A percentile compares a stretch with the other conserved stretches of the same genome.
These are phyloP conservation scores for Pseudoneurospora amorphoporcata DNA, from an alignment of 495 filamentous ascomycete species.

Conservation along the genomic window DNA sequence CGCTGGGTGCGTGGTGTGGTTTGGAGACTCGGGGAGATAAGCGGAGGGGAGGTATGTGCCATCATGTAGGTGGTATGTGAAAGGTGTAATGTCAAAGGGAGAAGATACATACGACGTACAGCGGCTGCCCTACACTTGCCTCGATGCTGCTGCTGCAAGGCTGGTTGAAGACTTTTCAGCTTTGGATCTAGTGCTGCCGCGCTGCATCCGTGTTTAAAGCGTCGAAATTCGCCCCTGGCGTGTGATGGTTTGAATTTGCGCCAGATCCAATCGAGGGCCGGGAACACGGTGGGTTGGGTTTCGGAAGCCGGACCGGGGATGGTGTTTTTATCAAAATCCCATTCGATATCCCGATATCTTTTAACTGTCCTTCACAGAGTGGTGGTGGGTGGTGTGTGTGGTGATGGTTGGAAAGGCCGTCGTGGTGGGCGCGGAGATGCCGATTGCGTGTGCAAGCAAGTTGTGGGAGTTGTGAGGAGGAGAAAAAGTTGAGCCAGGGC, in stretches of 20 bases:
- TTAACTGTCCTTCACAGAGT: background rate
- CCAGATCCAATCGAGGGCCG: background rate
- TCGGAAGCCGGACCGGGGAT: background rate
- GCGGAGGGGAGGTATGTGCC: slow-evolving; percentile 8
- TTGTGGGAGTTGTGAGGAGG: slow-evolving; percentile 10
- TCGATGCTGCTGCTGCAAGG: background rate
- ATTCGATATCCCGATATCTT: background rate
- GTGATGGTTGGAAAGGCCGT: background rate
- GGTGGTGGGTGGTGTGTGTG: background rate
- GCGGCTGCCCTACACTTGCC: background rate
- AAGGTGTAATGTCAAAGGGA: background rate
- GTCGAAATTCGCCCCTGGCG: background rate
- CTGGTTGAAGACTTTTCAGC: background rate
- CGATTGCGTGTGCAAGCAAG: slow-evolving; percentile 1
- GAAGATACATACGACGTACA: background rate
- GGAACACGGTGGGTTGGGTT: background rate
- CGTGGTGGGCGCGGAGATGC: background rate
- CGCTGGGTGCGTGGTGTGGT: background rate
- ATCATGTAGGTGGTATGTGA: background rate
- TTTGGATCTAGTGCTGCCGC: background rate
- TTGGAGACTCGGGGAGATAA: slow-evolving; percentile 20
- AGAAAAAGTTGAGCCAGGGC: slow-evolving; percentile 27
- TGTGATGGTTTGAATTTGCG: background rate
- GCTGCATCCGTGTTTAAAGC: background rate
- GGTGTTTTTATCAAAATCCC: background rate